Evolutionary conservation across 108 stramenopile genomes (phyloP).

Genomic region (Pseudonitzschia delicatissima): DNA sequence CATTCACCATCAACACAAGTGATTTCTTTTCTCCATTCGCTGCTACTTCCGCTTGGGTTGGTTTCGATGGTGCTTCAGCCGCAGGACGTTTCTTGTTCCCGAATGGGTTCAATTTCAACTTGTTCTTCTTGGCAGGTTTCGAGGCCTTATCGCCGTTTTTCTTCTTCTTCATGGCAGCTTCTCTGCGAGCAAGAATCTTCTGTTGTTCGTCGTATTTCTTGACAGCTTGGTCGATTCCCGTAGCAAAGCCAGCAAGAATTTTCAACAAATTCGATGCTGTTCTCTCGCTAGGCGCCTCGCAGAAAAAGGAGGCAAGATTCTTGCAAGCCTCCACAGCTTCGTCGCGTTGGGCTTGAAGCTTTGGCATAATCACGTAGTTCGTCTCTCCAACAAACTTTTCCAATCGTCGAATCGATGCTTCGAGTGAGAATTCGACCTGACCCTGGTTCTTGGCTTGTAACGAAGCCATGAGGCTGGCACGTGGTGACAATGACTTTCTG

Average conservation of each 20-base stretch:
- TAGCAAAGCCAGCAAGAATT: constrained; percentile 67
- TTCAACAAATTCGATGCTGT: constrained; percentile 49
- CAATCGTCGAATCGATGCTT: constrained; percentile 51
- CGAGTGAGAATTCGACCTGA: constrained; percentile 15
- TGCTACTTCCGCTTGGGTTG: not conserved
- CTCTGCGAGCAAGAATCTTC: constrained; percentile 42
- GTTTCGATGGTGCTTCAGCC: constrained; percentile 23
- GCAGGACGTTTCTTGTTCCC: constrained; percentile 24
- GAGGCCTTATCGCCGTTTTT: constrained; percentile 16
- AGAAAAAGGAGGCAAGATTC: constrained; percentile 70
- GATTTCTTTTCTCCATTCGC: constrained; percentile 36
- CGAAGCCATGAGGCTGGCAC: constrained; percentile 17
- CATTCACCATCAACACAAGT: constrained; percentile 70
- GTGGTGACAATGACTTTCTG: not conserved
- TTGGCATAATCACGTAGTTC: constrained; percentile 24
- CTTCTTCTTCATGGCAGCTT: constrained; percentile 38
- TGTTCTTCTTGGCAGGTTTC: not conserved
- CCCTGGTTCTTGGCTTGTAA: not conserved
- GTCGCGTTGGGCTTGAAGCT: constrained; percentile 44
- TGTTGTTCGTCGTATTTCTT: constrained; percentile 63
- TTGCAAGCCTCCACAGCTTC: constrained; percentile 66
- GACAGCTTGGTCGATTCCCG: constrained; percentile 55
- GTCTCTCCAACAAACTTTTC: constrained; percentile 61
- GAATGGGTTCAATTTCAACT: constrained; percentile 21
- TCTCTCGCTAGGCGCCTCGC: constrained; percentile 75